These are phyloP conservation scores for Isoetes taiwanensis DNA, from an alignment of 75 land plant genomes.

Conservation along the genomic window DNA sequence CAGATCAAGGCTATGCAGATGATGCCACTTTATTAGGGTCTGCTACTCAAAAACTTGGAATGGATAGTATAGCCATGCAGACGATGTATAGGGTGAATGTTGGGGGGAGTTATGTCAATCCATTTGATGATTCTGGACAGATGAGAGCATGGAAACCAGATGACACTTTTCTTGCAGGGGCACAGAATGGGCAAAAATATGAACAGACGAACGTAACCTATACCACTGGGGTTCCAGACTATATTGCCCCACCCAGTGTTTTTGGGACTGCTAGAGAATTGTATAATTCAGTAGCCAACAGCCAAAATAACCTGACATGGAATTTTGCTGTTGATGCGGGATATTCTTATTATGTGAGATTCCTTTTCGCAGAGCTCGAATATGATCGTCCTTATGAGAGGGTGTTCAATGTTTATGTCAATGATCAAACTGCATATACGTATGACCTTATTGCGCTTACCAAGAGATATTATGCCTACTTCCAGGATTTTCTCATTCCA, in stretches of 20 bases:
- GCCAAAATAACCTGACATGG: conserved; percentile 65
- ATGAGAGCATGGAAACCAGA: conserved; percentile 16
- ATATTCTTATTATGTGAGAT: conserved; percentile 41
- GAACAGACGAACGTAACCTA: not conserved
- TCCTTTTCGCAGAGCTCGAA: conserved; percentile 51
- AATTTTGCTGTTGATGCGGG: conserved; percentile 27
- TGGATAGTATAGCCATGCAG: not conserved
- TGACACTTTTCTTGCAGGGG: conserved; percentile 11
- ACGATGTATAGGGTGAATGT: conserved; percentile 18
- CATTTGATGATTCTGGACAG: conserved; percentile 21
- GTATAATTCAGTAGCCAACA: conserved; percentile 12
- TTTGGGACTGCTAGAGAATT: conserved; percentile 54
- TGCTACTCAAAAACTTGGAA: not conserved
- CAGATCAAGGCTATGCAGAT: not conserved
- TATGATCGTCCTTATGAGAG: conserved; percentile 27
- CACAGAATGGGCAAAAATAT: conserved; percentile 13
- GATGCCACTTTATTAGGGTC: not conserved
- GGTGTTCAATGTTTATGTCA: conserved; percentile 46
- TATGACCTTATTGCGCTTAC: no score
- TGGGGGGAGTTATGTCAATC: conserved; percentile 11
- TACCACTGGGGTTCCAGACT: conserved; percentile 13
- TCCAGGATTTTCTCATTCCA: not conserved
- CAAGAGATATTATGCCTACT: conserved; percentile 9
- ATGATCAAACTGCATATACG: conserved; percentile 40
- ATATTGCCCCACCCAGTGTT: conserved; percentile 55